These are phyloP conservation scores for Diplogelasinospora grovesii DNA, from an alignment of 495 filamentous ascomycete species.

Conservation along the genomic window DNA sequence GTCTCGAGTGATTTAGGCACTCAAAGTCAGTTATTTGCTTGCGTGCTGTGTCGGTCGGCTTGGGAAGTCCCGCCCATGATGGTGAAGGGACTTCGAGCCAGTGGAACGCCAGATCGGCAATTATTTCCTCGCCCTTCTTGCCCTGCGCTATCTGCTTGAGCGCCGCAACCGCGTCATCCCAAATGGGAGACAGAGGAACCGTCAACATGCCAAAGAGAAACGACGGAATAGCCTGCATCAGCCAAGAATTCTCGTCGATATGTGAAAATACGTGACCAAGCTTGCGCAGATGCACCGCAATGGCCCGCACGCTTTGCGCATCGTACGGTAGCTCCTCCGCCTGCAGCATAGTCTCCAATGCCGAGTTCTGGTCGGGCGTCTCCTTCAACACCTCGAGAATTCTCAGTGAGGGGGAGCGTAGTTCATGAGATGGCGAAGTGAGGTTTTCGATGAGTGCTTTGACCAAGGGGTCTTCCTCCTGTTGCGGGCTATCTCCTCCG, in stretches of 20 bases:
- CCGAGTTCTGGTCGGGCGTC: slow-evolving; percentile 31
- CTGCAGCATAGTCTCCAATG: slow-evolving; percentile 51
- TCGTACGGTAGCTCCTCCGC: slow-evolving; percentile 73
- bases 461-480: slow-evolving; percentile 48
- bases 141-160: slow-evolving; percentile 68
- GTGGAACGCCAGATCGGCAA: slow-evolving; percentile 66
- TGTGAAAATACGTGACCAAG: slow-evolving; percentile 56
- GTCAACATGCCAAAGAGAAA: slow-evolving; percentile 89
- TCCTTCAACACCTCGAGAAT: slow-evolving; percentile 50
- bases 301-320: slow-evolving; percentile 63
- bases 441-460: slow-evolving; percentile 63
- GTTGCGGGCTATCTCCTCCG: slow-evolving; percentile 32
- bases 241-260: slow-evolving; percentile 51
- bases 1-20: slow-evolving; percentile 63
- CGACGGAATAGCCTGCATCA: slow-evolving; percentile 63
- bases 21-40: slow-evolving; percentile 59
- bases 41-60: slow-evolving; percentile 17
- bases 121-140: slow-evolving; percentile 61
- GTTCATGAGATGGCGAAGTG: slow-evolving; percentile 59
- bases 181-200: slow-evolving; percentile 70
- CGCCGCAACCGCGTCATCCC: slow-evolving; percentile 73
- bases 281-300: slow-evolving; percentile 80
- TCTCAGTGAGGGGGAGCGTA: slow-evolving; percentile 63
- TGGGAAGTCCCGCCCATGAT: slow-evolving; percentile 32
- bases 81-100: slow-evolving; percentile 65